Evolutionary conservation across 768 basidiomycete genomes (phyloP).

Genomic region (Boletus reticuloceps): DNA sequence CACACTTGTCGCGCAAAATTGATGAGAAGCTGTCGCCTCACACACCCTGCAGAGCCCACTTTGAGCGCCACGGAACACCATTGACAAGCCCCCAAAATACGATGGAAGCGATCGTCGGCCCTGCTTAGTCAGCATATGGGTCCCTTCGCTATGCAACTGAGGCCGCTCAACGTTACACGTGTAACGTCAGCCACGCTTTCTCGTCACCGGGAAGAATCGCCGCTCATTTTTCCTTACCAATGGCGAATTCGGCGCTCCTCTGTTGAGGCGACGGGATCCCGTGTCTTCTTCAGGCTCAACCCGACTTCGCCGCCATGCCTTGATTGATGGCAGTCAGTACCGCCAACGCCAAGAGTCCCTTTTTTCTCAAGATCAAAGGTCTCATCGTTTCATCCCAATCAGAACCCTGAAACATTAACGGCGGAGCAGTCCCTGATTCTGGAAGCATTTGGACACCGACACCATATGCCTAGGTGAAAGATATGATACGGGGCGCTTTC

Average conservation of each 20-base stretch:
- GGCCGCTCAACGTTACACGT: slow-evolving; percentile 28
- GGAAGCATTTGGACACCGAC: background rate
- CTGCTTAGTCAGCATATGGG: slow-evolving; percentile 9
- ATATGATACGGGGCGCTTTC: background rate
- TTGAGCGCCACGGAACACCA: background rate
- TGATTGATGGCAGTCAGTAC: background rate
- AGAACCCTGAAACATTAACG: slow-evolving; percentile 4
- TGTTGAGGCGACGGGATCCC: background rate
- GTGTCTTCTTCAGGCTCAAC: background rate
- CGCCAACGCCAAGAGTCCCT: no score
- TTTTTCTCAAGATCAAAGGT: slow-evolving; percentile 8
- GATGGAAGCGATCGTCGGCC: slow-evolving; percentile 5
- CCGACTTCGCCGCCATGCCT: background rate
- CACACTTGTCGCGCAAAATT: background rate
- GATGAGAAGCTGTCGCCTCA: slow-evolving; percentile 2
- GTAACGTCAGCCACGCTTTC: slow-evolving; percentile 20
- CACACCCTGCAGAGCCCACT: background rate
- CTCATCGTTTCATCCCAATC: slow-evolving; percentile 7
- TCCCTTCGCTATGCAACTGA: background rate
- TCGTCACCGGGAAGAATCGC: background rate
- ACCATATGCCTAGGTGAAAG: background rate
- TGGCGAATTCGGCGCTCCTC: background rate
- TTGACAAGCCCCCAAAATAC: background rate
- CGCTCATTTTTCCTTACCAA: background rate
- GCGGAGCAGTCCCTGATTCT: background rate